Evolutionary conservation across 371 early-diverging fungal species (phyloP), one percentile per base, ranked within the genome.

Genomic region (Mucor irregularis): DNA sequence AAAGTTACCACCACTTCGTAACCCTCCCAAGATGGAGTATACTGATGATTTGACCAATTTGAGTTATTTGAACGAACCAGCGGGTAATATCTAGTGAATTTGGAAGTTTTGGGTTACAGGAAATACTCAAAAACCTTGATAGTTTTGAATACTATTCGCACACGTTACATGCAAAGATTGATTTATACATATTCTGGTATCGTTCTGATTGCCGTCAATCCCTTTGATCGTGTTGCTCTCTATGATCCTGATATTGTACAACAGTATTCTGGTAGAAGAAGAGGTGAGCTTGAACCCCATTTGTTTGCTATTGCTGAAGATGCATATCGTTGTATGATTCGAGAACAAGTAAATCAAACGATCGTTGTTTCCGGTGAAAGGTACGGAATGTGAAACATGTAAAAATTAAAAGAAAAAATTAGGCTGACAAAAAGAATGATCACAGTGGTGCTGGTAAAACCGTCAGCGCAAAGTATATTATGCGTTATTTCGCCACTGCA

Each of bases 131-230:
- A 26, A 21, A 22, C 22, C 9, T 34, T 33, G 13, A 21, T 49
- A 70, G 96, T 97, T 2, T 80, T 97, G 53, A 89, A 95, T 73
- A 94, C 92, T 55, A 89, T 97, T 56, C 80, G 83, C 31, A 84
- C 92, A 11, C 86, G 97, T 49, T 97, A 96, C 69, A 78, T 82
- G 24, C 91, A 92, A 68, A 87, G 89, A 69, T 82, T 88, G 66
- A 96, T 97, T 53, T 99, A 99, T 71, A 99, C 99, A n/a, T 98
- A 97, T 68, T 97, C 98, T 31, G 99, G 99, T 39, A 93, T 98
- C 53, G 98, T 99, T 39, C 76, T 99, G 56, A 93, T 99, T 53
- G 97, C 99, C 37, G 89, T 96, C 61, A 99, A 99, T 73, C 99
- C 99, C 1, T 99, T 98, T 70, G 89, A 87, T 53, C 80, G 90